Conservation (phyloP, 805 yeast species). For the Sporopachydermia quercuum region DNA sequence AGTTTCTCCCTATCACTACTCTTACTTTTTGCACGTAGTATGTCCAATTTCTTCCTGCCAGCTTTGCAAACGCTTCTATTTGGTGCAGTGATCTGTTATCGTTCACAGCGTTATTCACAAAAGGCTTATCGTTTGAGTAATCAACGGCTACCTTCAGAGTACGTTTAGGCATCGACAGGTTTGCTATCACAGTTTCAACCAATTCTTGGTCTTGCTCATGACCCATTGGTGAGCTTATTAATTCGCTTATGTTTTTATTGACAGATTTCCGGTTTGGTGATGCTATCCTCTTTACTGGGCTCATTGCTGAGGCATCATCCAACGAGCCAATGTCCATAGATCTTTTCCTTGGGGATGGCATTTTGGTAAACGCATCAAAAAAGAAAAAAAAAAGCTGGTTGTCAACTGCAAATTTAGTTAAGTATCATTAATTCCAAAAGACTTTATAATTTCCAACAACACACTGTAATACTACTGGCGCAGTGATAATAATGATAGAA, state of each 20-base stretch:
- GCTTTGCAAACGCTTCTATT: slow-evolving; percentile 96
- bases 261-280: neutral
- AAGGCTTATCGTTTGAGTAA: slow-evolving; percentile 60
- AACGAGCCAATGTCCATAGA: slow-evolving; percentile 1
- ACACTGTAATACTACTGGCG: too few species aligned
- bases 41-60: slow-evolving; percentile 89
- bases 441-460: too few species aligned
- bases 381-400: too few species aligned
- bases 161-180: slow-evolving; percentile 57
- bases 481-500: too few species aligned
- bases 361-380: too few species aligned
- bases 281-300: neutral
- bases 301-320: slow-evolving; percentile 1
- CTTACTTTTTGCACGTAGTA: slow-evolving; percentile 71
- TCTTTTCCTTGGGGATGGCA: slow-evolving; percentile 2
- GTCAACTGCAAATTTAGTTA: too few species aligned
- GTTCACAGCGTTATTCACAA: slow-evolving; percentile 23
- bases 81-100: slow-evolving; percentile 31
- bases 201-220: slow-evolving; percentile 28
- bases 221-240: neutral
- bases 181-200: slow-evolving; percentile 60
- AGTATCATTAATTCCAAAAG: too few species aligned
- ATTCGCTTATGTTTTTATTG: neutral
- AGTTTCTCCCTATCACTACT: slow-evolving; percentile 77
- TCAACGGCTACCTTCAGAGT: slow-evolving; percentile 58